Evolutionary conservation across 2,329 filamentous ascomycete species (phyloP).

Genomic region (Septoria linicola): DNA sequence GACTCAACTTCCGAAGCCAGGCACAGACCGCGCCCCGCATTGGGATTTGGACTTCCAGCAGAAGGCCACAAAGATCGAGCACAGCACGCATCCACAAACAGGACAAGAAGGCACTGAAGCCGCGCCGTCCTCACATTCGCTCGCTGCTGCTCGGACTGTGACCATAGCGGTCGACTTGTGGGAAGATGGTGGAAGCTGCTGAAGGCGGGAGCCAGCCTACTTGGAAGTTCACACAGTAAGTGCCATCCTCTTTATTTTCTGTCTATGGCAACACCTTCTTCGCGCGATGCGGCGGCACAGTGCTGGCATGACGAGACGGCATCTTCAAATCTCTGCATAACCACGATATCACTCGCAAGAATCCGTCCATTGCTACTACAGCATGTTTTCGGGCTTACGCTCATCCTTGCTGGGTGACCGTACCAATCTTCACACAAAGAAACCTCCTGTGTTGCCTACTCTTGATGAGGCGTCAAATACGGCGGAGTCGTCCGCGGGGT

Average conservation of each 20-base stretch:
- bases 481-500: constrained; percentile 3
- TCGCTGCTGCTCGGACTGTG: constrained; percentile 5
- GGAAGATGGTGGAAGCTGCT: constrained; percentile 94
- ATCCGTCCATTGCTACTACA: constrained; percentile 24
- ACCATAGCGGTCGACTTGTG: not conserved
- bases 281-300: not conserved
- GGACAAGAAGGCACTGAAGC: no score
- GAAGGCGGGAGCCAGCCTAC: constrained; percentile 74
- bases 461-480: constrained; percentile 10
- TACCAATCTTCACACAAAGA: constrained; percentile 24
- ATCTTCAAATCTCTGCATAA: not conserved
- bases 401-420: constrained; percentile 25
- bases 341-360: not conserved
- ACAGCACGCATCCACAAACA: not conserved
- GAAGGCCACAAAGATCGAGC: not conserved
- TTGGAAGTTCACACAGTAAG: constrained; percentile 99
- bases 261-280: not conserved
- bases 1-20: constrained; percentile 2
- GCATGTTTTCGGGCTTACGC: constrained; percentile 28
- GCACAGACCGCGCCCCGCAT: constrained; percentile 10
- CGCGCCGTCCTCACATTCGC: no score
- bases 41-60: constrained; percentile 5
- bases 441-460: not conserved
- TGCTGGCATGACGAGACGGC: constrained; percentile 3
- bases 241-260: constrained; percentile 20